Percentiles rank a stretch among this genome's conserved stretches.
phyloP scores from a whole-genome alignment of 2,329 filamentous ascomycete species.

The Paecilomyces dactylethromorphus region DNA sequence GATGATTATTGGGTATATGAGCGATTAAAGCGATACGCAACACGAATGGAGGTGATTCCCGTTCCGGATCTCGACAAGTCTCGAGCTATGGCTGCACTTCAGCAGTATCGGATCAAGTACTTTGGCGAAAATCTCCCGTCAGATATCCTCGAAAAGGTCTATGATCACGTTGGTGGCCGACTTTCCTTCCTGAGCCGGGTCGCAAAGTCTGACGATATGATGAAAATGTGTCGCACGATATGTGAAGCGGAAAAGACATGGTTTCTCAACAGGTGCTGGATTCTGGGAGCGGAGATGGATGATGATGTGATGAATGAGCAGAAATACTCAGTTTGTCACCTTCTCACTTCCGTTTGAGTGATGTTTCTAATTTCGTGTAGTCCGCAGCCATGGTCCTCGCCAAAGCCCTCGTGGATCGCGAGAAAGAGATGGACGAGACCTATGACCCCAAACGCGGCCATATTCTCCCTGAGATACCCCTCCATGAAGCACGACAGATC shows the following conservation, averaged over 20 bases:
- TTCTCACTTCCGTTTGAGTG: neutral
- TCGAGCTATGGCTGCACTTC: slow-evolving; percentile 69
- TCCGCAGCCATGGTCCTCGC: slow-evolving; percentile 92
- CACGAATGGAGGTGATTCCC: slow-evolving; percentile 87
- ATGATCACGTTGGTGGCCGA: slow-evolving; percentile 79
- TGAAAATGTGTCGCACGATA: slow-evolving; percentile 67
- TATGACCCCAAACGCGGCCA: slow-evolving; percentile 65
- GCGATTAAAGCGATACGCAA: slow-evolving; percentile 82
- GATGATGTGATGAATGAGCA: slow-evolving; percentile 98
- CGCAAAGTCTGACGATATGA: slow-evolving; percentile 78
- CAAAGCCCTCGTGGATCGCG: slow-evolving; percentile 79
- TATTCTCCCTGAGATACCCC: slow-evolving; percentile 69
- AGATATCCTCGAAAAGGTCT: slow-evolving; percentile 65
- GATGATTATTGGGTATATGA: slow-evolving; percentile 99
- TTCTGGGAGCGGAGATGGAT: slow-evolving; percentile 72
- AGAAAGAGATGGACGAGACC: slow-evolving; percentile 53
- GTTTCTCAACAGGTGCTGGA: slow-evolving; percentile 74
- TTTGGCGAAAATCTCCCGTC: slow-evolving; percentile 52
- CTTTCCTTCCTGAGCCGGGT: slow-evolving; percentile 83
- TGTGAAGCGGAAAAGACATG: slow-evolving; percentile 67
- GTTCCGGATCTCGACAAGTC: slow-evolving; percentile 75
- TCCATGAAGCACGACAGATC: slow-evolving; percentile 79
- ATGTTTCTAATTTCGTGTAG: slow-evolving; percentile 33
- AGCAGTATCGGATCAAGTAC: slow-evolving; percentile 74
- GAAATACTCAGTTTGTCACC: slow-evolving; percentile 72